Percentiles rank a stretch among this genome's conserved stretches.
Evolutionary conservation across 2,329 filamentous ascomycete genomes (phyloP).

Genomic region (Myriosclerotinia curreyana): DNA sequence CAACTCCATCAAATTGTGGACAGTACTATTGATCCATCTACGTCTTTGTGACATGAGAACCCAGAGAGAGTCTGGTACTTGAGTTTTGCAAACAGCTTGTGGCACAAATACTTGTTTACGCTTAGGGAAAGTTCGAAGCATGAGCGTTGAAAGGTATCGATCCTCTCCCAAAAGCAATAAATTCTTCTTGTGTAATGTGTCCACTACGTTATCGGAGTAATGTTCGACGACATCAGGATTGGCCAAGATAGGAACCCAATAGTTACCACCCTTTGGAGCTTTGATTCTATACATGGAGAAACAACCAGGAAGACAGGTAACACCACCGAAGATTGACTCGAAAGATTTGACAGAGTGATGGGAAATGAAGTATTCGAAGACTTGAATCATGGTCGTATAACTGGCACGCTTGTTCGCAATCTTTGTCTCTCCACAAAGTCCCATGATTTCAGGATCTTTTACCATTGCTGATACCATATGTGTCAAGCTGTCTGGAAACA

Average conservation of each 20-base stretch:
- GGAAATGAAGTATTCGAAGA: constrained; percentile 99
- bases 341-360: constrained; percentile 97
- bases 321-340: constrained; percentile 97
- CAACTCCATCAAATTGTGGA: constrained; percentile 98
- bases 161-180: constrained; percentile 87
- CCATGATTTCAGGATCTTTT: constrained; percentile 98
- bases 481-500: constrained; percentile 96
- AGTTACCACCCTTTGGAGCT: constrained; percentile 96
- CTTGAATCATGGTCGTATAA: constrained; percentile 97
- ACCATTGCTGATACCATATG: constrained; percentile 99
- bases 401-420: constrained; percentile 95
- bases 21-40: constrained; percentile 98
- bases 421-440: constrained; percentile 97
- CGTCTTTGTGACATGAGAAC: constrained; percentile 91
- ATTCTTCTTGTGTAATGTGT: constrained; percentile 98
- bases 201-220: constrained; percentile 98
- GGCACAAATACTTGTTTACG: constrained; percentile 98
- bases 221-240: constrained; percentile 99
- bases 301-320: constrained; percentile 95
- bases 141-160: constrained; percentile 92
- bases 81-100: constrained; percentile 98
- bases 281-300: constrained; percentile 99
- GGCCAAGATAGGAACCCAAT: constrained; percentile 97
- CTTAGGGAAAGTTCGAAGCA: constrained; percentile 98
- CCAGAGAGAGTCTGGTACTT: constrained; percentile 87